Evolutionary conservation across 2,329 filamentous ascomycete species (phyloP).

Genomic region (Colletotrichum navitas): DNA sequence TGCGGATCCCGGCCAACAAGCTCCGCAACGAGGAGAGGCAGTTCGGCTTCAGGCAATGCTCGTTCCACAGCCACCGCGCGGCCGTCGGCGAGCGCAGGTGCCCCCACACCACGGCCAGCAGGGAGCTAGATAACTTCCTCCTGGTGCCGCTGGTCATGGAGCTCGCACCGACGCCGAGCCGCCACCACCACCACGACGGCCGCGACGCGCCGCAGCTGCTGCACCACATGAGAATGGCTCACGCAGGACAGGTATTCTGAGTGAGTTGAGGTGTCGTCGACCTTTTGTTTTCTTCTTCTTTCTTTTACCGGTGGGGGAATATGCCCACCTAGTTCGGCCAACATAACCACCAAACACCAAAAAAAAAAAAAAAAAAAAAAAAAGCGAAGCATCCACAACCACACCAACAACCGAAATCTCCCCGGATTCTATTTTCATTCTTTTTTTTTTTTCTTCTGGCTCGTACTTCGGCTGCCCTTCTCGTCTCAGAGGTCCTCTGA

Average conservation of each 20-base stretch:
- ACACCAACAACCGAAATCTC: not conserved
- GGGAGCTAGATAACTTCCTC: slow-evolving; percentile 43
- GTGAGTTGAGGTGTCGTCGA: not conserved
- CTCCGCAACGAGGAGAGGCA: slow-evolving; percentile 68
- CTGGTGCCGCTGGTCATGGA: slow-evolving; percentile 42
- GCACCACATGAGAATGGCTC: slow-evolving; percentile 7
- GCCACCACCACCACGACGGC: not conserved
- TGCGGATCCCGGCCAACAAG: slow-evolving; percentile 68
- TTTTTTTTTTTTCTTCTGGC: not conserved
- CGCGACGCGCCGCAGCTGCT: slow-evolving; percentile 22
- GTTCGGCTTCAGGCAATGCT: slow-evolving; percentile 72
- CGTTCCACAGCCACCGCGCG: slow-evolving; percentile 70
- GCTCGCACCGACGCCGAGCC: slow-evolving; percentile 11
- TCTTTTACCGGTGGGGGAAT: not conserved
- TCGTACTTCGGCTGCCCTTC: slow-evolving; percentile 1
- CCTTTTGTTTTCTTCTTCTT: not conserved
- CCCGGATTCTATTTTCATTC: slow-evolving; percentile 6
- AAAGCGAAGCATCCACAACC: not conserved
- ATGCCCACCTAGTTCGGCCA: slow-evolving; percentile 11
- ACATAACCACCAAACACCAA: slow-evolving; percentile 2
- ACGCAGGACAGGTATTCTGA: slow-evolving; percentile 25
- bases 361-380: not conserved
- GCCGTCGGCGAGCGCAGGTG: slow-evolving; percentile 67
- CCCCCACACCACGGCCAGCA: slow-evolving; percentile 54
- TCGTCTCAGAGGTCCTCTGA: slow-evolving; percentile 32